Percentiles rank a stretch among this genome's conserved stretches.
phyloP scores from a whole-genome alignment of 257 asterid species.

The Hygrophila difformis region DNA sequence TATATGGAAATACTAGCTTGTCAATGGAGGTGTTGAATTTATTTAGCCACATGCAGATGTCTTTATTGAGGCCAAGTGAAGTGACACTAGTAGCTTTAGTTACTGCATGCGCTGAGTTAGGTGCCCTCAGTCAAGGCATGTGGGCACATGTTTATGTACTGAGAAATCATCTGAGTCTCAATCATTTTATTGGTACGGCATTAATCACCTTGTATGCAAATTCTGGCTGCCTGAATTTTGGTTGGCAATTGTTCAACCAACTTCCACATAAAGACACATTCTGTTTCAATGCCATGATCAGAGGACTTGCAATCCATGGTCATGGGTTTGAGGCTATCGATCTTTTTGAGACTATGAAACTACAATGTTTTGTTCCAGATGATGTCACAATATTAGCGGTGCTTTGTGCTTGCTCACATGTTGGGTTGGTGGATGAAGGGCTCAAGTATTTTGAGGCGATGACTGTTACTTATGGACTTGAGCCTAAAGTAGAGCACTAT shows the following conservation, averaged over 20 bases:
- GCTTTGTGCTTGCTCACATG: conserved; percentile 98
- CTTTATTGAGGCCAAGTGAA: conserved; percentile 40
- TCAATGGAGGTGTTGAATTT: conserved; percentile 46
- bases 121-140: conserved; percentile 47
- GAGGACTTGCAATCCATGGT: conserved; percentile 65
- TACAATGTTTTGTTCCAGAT: conserved; percentile 31
- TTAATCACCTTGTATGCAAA: conserved; percentile 45
- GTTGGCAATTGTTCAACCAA: conserved; percentile 36
- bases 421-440: conserved; percentile 81
- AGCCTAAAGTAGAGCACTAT: conserved; percentile 77
- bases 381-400: conserved; percentile 43
- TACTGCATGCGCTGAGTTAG: conserved; percentile 52
- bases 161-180: conserved; percentile 30
- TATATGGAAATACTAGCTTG: conserved; percentile 8
- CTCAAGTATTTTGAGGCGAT: conserved; percentile 83
- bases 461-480: conserved; percentile 54
- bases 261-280: conserved; percentile 36
- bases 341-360: conserved; percentile 40
- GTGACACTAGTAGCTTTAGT: conserved; percentile 43
- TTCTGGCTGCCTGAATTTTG: conserved; percentile 41
- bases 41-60: conserved; percentile 46
- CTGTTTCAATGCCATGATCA: conserved; percentile 62
- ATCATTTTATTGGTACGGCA: conserved; percentile 44
- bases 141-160: conserved; percentile 50
- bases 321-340: conserved; percentile 42